phyloP scores from a whole-genome alignment of 192 early-diverging fungal species.

The Podila epicladia region DNA sequence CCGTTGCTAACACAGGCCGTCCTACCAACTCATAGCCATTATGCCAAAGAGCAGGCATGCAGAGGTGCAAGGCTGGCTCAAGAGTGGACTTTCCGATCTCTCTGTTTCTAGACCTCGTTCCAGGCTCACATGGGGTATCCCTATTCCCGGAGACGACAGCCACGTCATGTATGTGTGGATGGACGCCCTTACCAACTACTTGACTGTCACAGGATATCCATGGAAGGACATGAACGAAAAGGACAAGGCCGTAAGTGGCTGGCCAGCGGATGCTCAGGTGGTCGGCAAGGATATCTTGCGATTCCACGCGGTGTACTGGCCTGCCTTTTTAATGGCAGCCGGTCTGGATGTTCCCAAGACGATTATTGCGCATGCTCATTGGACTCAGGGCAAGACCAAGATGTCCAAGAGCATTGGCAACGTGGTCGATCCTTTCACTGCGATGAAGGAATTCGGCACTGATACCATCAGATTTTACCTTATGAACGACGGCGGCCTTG shows the following conservation, averaged over 20 bases:
- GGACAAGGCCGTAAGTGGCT: slow-evolving; percentile 36
- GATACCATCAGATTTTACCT: slow-evolving; percentile 92
- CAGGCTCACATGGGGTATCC: slow-evolving; percentile 90
- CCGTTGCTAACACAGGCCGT: neutral
- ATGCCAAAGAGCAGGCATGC: slow-evolving; percentile 68
- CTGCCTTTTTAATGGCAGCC: slow-evolving; percentile 93
- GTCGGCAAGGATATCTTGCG: slow-evolving; percentile 97
- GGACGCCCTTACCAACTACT: slow-evolving; percentile 94
- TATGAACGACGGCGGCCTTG: slow-evolving; percentile 89
- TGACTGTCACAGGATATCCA: slow-evolving; percentile 89
- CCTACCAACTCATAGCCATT: slow-evolving; percentile 60
- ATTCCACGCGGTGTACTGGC: slow-evolving; percentile 99
- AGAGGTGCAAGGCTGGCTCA: slow-evolving; percentile 73
- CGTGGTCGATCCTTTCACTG: slow-evolving; percentile 85
- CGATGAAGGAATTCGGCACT: slow-evolving; percentile 78
- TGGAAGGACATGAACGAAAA: slow-evolving; percentile 56
- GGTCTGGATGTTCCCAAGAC: slow-evolving; percentile 76
- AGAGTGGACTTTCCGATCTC: slow-evolving; percentile 73
- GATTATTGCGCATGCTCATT: slow-evolving; percentile 95
- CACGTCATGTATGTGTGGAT: slow-evolving; percentile 99
- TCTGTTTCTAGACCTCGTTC: slow-evolving; percentile 86
- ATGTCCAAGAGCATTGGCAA: slow-evolving; percentile 98
- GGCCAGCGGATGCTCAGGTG: slow-evolving; percentile 84
- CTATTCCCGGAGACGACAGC: slow-evolving; percentile 84
- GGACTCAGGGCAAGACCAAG: slow-evolving; percentile 89